These are phyloP conservation scores for Chrysopogon serrulatus DNA, from an alignment of 176 grass and related monocot species.

Conservation along the genomic window DNA sequence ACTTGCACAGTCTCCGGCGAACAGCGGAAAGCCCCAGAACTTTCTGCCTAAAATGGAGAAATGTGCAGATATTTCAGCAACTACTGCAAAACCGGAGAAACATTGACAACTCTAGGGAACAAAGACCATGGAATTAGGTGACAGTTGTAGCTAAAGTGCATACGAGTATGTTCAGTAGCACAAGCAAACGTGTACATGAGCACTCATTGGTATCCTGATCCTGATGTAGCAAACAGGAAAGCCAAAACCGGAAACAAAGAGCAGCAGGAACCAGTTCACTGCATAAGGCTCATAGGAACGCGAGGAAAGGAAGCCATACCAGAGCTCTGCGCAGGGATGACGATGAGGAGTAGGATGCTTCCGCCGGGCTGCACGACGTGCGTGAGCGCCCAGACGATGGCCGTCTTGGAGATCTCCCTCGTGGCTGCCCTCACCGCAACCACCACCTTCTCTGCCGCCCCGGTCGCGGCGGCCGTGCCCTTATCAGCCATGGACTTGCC, in stretches of 20 bases:
- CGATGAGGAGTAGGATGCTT: constrained; percentile 75
- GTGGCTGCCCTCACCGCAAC: constrained; percentile 75
- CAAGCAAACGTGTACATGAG: constrained; percentile 7
- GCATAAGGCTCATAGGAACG: constrained; percentile 3
- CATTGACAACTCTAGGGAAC: background rate
- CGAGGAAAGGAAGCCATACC: too few relatives aligned
- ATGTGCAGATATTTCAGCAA: constrained; percentile 6
- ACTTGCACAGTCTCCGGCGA: constrained; percentile 90
- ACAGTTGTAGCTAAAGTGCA: constrained; percentile 1
- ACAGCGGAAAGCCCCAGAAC: constrained; percentile 91
- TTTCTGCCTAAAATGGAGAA: constrained; percentile 66
- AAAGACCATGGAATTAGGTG: constrained; percentile 13
- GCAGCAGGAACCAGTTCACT: background rate
- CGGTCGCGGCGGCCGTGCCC: background rate
- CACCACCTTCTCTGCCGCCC: constrained; percentile 63
- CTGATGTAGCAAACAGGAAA: background rate
- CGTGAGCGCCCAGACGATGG: constrained; percentile 88
- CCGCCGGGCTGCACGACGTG: constrained; percentile 92
- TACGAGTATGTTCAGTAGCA: constrained; percentile 8
- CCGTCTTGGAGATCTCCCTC: constrained; percentile 87
- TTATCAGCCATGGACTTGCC: constrained; percentile 63
- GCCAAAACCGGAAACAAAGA: background rate
- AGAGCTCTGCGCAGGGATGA: constrained; percentile 74
- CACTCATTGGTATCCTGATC: background rate
- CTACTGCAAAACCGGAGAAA: constrained; percentile 1